Conservation (phyloP, 2,329 filamentous ascomycete species). For the Pseudocercospora fijiensis region DNA sequence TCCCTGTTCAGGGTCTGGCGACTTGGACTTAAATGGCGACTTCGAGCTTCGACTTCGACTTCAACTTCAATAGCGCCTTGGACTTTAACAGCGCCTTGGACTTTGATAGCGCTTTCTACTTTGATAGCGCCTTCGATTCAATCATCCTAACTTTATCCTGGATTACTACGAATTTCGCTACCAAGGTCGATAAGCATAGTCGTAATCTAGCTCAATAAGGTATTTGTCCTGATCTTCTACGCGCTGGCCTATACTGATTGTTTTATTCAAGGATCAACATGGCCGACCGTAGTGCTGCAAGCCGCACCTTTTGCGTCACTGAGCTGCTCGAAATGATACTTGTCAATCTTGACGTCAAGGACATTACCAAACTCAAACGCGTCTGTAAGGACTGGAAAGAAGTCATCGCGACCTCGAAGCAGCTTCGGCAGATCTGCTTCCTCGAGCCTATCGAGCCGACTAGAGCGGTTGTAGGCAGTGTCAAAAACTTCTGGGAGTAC, state of each 20-base stretch:
- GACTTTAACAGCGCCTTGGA: neutral
- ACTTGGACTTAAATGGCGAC: neutral
- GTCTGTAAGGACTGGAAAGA: neutral
- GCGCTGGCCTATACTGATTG: neutral
- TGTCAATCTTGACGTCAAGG: neutral
- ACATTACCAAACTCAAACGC: neutral
- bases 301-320: neutral
- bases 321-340: neutral
- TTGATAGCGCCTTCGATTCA: neutral
- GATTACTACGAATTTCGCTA: neutral
- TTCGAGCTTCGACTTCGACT: neutral
- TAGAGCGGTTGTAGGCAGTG: neutral
- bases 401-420: neutral
- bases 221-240: neutral
- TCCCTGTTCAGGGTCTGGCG: neutral
- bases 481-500: neutral
- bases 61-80: too few species aligned
- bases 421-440: neutral
- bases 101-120: neutral
- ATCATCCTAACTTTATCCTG: neutral
- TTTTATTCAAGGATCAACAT: neutral
- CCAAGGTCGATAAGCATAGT: neutral
- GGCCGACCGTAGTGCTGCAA: neutral
- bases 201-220: neutral
- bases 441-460: neutral